These are phyloP conservation scores for Gonium pectorale DNA, from an alignment of 139 green algal genomes.

Conservation along the genomic window DNA sequence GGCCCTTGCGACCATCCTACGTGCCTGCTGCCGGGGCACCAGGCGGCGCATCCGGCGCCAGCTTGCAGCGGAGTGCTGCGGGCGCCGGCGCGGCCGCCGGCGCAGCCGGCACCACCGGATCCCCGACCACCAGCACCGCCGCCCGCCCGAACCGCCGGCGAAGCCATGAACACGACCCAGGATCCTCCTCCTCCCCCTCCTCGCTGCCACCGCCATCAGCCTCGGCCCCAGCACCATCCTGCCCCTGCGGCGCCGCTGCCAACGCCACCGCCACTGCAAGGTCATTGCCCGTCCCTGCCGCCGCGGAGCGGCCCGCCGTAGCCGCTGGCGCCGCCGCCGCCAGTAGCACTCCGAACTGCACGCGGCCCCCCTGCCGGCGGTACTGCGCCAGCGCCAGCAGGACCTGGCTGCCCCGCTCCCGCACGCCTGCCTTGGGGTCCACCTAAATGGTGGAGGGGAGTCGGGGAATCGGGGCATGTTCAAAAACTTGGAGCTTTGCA, in stretches of 20 bases:
- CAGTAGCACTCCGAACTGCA: constrained; percentile 61
- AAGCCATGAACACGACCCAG: neutral
- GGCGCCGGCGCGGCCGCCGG: no score
- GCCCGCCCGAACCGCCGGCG: neutral
- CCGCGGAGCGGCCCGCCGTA: no score
- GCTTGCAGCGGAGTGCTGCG: no score
- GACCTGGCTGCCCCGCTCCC: constrained; percentile 41
- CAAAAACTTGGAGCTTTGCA: neutral
- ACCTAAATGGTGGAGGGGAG: constrained; percentile 29
- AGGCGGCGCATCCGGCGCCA: no score
- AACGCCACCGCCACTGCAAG: no score
- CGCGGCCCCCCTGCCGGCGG: constrained; percentile 50
- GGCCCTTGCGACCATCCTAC: no score
- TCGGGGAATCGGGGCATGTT: neutral
- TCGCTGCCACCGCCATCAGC: neutral
- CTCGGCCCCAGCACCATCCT: neutral
- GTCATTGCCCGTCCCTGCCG: no score
- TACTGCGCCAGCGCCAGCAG: constrained; percentile 62
- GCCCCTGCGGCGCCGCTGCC: neutral
- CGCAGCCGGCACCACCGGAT: neutral
- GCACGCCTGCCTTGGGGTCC: constrained; percentile 47
- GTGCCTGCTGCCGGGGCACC: no score
- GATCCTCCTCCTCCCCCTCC: neutral
- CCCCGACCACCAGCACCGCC: constrained; percentile 1
- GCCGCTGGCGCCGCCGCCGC: neutral